Evolutionary conservation across 2,329 filamentous ascomycete genomes (phyloP).

Genomic region (Meredithiella fracta): DNA sequence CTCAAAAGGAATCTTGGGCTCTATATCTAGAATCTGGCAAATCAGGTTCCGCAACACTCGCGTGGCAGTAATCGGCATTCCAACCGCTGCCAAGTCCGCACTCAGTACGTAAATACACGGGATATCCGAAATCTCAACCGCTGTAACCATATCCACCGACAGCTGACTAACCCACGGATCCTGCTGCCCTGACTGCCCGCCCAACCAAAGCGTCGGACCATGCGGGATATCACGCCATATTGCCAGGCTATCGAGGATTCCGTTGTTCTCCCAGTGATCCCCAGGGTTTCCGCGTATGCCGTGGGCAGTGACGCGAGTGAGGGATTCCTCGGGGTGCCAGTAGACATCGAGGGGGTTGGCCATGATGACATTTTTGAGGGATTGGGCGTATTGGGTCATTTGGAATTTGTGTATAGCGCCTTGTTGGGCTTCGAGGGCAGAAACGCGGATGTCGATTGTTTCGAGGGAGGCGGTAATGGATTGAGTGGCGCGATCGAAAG

Average conservation of each 20-base stretch:
- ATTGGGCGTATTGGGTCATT: slow-evolving; percentile 6
- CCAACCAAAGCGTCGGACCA: slow-evolving; percentile 12
- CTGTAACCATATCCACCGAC: slow-evolving; percentile 10
- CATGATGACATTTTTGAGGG: slow-evolving; percentile 4
- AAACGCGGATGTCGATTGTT: slow-evolving; percentile 9
- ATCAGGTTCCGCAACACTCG: slow-evolving; percentile 11
- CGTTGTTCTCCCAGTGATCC: slow-evolving; percentile 14
- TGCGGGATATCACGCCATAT: slow-evolving; percentile 6
- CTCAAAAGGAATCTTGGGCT: slow-evolving; percentile 10
- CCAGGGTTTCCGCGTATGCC: not conserved
- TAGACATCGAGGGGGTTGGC: slow-evolving; percentile 17
- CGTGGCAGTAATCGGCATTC: slow-evolving; percentile 8
- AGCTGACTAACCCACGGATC: slow-evolving; percentile 12
- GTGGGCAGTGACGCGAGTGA: slow-evolving; percentile 1
- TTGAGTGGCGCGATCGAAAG: slow-evolving; percentile 31
- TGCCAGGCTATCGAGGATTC: slow-evolving; percentile 7
- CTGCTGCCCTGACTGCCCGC: not conserved
- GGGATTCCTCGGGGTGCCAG: slow-evolving; percentile 17
- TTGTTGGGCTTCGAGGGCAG: slow-evolving; percentile 3
- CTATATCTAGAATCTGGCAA: slow-evolving; percentile 9
- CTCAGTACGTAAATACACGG: slow-evolving; percentile 11
- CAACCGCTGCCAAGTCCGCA: slow-evolving; percentile 3
- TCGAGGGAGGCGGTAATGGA: slow-evolving; percentile 8
- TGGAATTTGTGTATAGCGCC: slow-evolving; percentile 13
- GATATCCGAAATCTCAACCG: slow-evolving; percentile 5